These are phyloP conservation scores for Suillus occidentalis DNA, from an alignment of 768 basidiomycete genomes.

Conservation along the genomic window DNA sequence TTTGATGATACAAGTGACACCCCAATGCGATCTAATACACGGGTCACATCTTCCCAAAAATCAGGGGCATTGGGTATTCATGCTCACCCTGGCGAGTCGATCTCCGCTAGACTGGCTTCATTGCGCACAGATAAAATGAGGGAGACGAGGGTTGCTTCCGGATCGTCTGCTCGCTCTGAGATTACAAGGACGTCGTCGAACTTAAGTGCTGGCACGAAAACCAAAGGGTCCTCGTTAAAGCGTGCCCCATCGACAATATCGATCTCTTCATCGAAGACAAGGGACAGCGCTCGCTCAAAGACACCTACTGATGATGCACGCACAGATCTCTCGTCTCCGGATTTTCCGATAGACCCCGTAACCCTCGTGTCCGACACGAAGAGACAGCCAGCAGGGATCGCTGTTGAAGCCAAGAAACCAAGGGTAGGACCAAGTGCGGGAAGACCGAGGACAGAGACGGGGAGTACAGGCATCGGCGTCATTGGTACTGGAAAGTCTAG, in stretches of 20 bases:
- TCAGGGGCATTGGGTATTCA: not conserved
- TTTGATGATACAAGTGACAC: not conserved
- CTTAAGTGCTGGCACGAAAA: not conserved
- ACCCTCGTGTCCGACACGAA: constrained; percentile 32
- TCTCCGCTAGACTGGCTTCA: not conserved
- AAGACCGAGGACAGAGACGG: constrained; percentile 9
- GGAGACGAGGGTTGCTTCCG: not conserved
- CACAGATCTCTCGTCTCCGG: constrained; percentile 27
- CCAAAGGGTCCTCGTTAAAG: not conserved
- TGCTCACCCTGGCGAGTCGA: not conserved
- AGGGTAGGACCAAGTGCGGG: constrained; percentile 1
- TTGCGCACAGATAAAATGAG: not conserved
- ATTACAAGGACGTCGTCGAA: not conserved
- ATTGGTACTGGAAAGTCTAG: constrained; percentile 52
- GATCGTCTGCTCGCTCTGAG: constrained; percentile 4
- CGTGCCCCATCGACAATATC: constrained; percentile 5
- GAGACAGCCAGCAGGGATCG: constrained; percentile 17
- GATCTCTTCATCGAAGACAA: not conserved
- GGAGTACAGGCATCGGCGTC: constrained; percentile 26
- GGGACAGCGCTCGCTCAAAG: constrained; percentile 7
- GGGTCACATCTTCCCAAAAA: not conserved
- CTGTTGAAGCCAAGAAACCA: not conserved
- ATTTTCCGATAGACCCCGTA: constrained; percentile 31
- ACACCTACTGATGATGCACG: constrained; percentile 15
- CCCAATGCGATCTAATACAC: not conserved